Evolutionary conservation across 441 rosid genomes (phyloP).

Genomic region (Gossypium trilobum): DNA sequence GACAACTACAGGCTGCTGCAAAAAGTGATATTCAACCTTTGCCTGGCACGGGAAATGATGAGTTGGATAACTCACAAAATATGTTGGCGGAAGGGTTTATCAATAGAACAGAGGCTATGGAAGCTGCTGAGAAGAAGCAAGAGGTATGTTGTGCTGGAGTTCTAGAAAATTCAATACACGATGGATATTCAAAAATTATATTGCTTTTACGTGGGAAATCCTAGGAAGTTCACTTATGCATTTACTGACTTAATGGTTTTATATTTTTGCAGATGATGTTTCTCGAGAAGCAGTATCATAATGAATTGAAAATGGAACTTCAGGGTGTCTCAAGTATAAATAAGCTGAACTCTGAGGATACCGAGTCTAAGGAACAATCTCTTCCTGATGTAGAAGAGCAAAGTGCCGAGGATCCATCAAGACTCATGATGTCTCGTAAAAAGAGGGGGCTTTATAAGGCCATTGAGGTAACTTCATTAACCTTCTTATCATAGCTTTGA

Average conservation of each 20-base stretch:
- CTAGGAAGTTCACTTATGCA: not conserved
- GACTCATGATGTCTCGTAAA: conserved; percentile 47
- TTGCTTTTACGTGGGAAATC: not conserved
- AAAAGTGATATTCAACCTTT: conserved; percentile 70
- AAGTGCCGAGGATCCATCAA: conserved; percentile 32
- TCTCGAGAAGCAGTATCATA: conserved; percentile 71
- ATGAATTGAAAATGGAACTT: conserved; percentile 64
- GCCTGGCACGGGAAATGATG: conserved; percentile 64
- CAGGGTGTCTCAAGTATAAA: conserved; percentile 25
- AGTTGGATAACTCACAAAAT: conserved; percentile 63
- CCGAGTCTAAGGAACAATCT: conserved; percentile 30
- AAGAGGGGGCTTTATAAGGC: conserved; percentile 56
- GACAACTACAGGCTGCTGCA: conserved; percentile 66
- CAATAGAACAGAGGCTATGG: conserved; percentile 64
- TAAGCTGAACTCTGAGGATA: conserved; percentile 20
- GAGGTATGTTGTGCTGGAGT: conserved; percentile 32
- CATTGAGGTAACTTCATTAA: conserved; percentile 41
- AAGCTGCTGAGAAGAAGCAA: conserved; percentile 55
- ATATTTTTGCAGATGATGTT: conserved; percentile 46
- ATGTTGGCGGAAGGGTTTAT: conserved; percentile 63
- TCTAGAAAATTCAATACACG: not conserved
- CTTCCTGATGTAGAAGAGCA: conserved; percentile 29
- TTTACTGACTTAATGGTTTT: not conserved
- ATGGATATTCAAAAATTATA: not conserved
- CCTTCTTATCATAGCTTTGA: not conserved